Conservation (phyloP, 1,284 basidiomycete species). For the Crucibulum parvulum region DNA sequence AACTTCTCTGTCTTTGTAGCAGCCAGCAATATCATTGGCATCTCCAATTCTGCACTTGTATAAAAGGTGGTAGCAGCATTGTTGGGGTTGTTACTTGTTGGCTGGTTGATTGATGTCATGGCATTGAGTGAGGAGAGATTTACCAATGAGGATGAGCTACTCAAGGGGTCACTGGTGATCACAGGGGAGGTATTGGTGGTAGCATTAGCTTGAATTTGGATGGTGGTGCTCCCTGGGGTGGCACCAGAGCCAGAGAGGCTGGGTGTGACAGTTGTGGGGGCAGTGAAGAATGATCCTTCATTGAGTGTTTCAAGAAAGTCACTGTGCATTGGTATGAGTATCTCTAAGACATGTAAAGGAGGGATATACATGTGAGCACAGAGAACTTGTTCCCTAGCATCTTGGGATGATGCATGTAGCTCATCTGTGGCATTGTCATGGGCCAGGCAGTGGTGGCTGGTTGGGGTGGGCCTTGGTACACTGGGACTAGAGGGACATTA, state of each 20-base stretch:
- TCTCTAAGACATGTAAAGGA: conserved; percentile 1
- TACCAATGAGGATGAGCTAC: neutral
- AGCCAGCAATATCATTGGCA: conserved; percentile 59
- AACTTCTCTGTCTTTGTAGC: conserved; percentile 88
- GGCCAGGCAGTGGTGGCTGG: conserved; percentile 56
- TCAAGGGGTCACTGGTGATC: conserved; percentile 13
- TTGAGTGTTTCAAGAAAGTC: conserved; percentile 85
- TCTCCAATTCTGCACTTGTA: conserved; percentile 19
- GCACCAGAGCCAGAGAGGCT: conserved; percentile 7
- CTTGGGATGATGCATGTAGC: conserved; percentile 71
- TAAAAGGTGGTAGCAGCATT: conserved; percentile 8
- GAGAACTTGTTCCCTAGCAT: conserved; percentile 83
- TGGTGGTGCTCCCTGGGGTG: conserved; percentile 3
- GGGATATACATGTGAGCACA: conserved; percentile 69
- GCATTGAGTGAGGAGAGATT: neutral
- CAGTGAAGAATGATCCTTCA: conserved; percentile 73
- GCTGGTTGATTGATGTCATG: neutral
- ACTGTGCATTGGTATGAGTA: conserved; percentile 40
- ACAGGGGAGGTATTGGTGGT: neutral
- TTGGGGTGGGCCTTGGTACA: conserved; percentile 41
- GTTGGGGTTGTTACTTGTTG: neutral
- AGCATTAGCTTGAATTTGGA: conserved; percentile 7
- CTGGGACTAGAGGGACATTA: conserved; percentile 25
- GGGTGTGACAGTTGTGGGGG: conserved; percentile 52
- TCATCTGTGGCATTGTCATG: conserved; percentile 50